Conservation (phyloP, 2,329 filamentous ascomycete genomes). For the Exophiala xenobiotica region DNA sequence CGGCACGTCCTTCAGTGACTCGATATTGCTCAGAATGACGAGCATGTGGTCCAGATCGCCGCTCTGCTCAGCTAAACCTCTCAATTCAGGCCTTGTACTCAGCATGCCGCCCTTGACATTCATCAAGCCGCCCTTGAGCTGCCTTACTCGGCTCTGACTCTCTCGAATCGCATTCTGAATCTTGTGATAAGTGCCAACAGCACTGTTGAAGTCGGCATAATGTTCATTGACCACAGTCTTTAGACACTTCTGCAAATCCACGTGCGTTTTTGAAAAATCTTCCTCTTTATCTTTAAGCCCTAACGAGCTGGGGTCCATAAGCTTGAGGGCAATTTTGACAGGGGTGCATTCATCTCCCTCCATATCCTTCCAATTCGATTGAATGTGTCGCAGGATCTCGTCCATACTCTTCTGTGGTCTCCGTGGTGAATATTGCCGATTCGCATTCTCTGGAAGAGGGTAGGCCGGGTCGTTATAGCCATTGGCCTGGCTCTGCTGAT, state of each 20-base stretch:
- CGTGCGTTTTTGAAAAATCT: constrained; percentile 79
- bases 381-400: constrained; percentile 57
- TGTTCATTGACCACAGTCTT: constrained; percentile 98
- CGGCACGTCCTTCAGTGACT: constrained; percentile 83
- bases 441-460: constrained; percentile 18
- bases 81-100: constrained; percentile 83
- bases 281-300: constrained; percentile 85
- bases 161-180: constrained; percentile 90
- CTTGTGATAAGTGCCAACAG: constrained; percentile 97
- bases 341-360: constrained; percentile 84
- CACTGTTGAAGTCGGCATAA: constrained; percentile 98
- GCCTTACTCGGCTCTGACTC: constrained; percentile 81
- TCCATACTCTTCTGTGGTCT: constrained; percentile 30
- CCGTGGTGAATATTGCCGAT: constrained; percentile 23
- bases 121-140: constrained; percentile 77
- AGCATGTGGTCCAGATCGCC: constrained; percentile 89
- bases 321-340: constrained; percentile 88
- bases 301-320: constrained; percentile 91
- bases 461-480: constrained; percentile 13
- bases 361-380: constrained; percentile 89
- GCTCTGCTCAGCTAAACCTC: constrained; percentile 81
- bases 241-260: constrained; percentile 85
- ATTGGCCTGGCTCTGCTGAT: constrained; percentile 16
- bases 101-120: constrained; percentile 78
- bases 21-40: constrained; percentile 76